These are phyloP conservation scores for Sclerotinia subarctica DNA, from an alignment of 2,329 filamentous ascomycete genomes.

Conservation along the genomic window DNA sequence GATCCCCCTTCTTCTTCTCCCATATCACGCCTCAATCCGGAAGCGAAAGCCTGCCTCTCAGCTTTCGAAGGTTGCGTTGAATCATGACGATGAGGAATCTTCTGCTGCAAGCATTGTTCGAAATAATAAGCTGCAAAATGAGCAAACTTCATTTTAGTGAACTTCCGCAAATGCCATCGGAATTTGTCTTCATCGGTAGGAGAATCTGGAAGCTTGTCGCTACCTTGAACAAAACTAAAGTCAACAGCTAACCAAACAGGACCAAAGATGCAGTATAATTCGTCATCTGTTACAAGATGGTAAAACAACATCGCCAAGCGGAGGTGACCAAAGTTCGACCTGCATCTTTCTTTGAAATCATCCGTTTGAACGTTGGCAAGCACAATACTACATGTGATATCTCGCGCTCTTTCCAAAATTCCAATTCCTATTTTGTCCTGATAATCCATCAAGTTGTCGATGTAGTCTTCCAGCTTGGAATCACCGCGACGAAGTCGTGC, in stretches of 20 bases:
- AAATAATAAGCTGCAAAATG: not conserved
- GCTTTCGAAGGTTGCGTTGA: too few relatives aligned
- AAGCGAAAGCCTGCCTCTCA: not conserved
- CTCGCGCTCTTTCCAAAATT: not conserved
- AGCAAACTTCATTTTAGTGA: conserved; percentile 1
- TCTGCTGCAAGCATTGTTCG: not conserved
- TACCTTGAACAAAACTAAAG: not conserved
- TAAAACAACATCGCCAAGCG: not conserved
- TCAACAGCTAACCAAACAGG: conserved; percentile 1
- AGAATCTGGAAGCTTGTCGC: not conserved
- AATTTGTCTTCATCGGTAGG: not conserved
- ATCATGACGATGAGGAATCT: not conserved
- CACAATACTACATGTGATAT: not conserved
- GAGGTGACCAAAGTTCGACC: not conserved
- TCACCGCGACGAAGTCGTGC: not conserved
- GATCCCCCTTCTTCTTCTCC: not conserved
- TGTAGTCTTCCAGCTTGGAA: not conserved
- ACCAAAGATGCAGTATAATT: not conserved
- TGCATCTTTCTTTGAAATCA: not conserved
- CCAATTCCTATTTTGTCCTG: fast-evolving
- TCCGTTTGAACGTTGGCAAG: not conserved
- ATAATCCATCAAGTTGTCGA: not conserved
- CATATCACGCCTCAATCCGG: not conserved
- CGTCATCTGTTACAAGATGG: not conserved
- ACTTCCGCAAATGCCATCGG: not conserved